phyloP scores from a whole-genome alignment of 371 early-diverging fungal genomes.

The Amoeboaphelidium protococcarum region DNA sequence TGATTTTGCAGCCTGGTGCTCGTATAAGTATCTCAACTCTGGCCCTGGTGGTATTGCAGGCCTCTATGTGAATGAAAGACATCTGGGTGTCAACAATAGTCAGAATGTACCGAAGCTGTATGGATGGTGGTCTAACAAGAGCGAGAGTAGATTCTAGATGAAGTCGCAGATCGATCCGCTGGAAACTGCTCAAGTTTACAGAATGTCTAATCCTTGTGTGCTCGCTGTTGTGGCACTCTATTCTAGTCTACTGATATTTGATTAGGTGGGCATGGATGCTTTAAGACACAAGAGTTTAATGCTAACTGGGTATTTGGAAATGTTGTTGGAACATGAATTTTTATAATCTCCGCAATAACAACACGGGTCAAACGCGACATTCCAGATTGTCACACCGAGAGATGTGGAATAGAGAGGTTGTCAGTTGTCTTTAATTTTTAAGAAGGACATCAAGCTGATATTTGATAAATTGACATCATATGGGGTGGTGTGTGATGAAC shows the following conservation, averaged over 20 bases:
- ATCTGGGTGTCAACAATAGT: background rate
- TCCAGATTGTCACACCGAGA: slow-evolving; percentile 41
- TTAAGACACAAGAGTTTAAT: slow-evolving; percentile 40
- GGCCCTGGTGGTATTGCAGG: slow-evolving; percentile 71
- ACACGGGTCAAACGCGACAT: background rate
- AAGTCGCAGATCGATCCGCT: slow-evolving; percentile 37
- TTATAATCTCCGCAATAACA: background rate
- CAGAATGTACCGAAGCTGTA: slow-evolving; percentile 18
- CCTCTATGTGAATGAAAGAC: background rate
- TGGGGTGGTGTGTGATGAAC: slow-evolving; percentile 68
- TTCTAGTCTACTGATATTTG: slow-evolving; percentile 52
- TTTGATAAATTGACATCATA: slow-evolving; percentile 11
- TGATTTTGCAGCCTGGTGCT: slow-evolving; percentile 95
- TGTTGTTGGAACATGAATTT: slow-evolving; percentile 16
- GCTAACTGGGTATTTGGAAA: slow-evolving; percentile 56
- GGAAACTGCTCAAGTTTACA: slow-evolving; percentile 56
- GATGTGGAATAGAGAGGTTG: slow-evolving; percentile 51
- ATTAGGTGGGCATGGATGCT: slow-evolving; percentile 28
- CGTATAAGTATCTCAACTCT: slow-evolving; percentile 86
- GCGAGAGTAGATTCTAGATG: slow-evolving; percentile 50
- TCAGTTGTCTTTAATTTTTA: slow-evolving; percentile 46
- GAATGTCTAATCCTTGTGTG: slow-evolving; percentile 67
- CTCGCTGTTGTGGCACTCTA: slow-evolving; percentile 35
- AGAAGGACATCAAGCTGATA: slow-evolving; percentile 18
- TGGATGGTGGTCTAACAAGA: slow-evolving; percentile 90